Percentiles rank a stretch among this genome's conserved stretches.
phyloP scores from a whole-genome alignment of 805 yeast species.

The Wickerhamomyces subpelliculosus region DNA sequence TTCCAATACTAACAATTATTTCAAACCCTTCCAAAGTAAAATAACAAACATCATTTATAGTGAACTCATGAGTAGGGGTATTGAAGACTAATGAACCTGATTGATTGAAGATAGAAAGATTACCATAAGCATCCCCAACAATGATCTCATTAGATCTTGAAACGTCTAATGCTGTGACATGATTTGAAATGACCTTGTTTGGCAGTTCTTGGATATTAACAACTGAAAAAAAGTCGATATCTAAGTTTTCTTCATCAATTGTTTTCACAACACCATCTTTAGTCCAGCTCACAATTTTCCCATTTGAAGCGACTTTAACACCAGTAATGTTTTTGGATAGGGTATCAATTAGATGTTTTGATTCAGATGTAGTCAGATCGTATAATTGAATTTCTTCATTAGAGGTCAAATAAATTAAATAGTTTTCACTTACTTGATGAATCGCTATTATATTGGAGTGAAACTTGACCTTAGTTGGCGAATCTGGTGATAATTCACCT shows the following conservation, averaged over 20 bases:
- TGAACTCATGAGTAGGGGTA: slow-evolving; percentile 44
- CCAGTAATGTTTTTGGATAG: slow-evolving; percentile 34
- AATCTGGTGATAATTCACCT: slow-evolving; percentile 27
- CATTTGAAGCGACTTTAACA: slow-evolving; percentile 26
- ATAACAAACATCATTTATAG: slow-evolving; percentile 37
- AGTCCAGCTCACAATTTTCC: slow-evolving; percentile 34
- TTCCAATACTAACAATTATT: slow-evolving; percentile 40
- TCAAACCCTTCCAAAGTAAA: slow-evolving; percentile 24
- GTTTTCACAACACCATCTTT: slow-evolving; percentile 32
- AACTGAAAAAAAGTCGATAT: slow-evolving; percentile 3
- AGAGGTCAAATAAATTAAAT: slow-evolving; percentile 28
- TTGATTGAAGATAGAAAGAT: slow-evolving; percentile 20
- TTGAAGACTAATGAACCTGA: slow-evolving; percentile 17
- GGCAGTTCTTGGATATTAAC: slow-evolving; percentile 18
- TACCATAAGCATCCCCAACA: slow-evolving; percentile 47
- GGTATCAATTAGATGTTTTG: slow-evolving; percentile 26
- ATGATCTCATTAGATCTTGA: slow-evolving; percentile 22
- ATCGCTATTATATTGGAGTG: slow-evolving; percentile 16
- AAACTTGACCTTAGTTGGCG: slow-evolving; percentile 20
- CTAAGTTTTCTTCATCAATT: slow-evolving; percentile 15
- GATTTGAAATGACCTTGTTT: slow-evolving; percentile 31
- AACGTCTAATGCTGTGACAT: slow-evolving; percentile 35
- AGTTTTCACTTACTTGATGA: slow-evolving; percentile 17
- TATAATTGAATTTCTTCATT: slow-evolving; percentile 30
- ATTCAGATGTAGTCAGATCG: slow-evolving; percentile 10